A percentile compares a stretch with the other conserved stretches of the same genome.
Conservation (phyloP, 2,329 filamentous ascomycete species). For the Septoria linicola region DNA sequence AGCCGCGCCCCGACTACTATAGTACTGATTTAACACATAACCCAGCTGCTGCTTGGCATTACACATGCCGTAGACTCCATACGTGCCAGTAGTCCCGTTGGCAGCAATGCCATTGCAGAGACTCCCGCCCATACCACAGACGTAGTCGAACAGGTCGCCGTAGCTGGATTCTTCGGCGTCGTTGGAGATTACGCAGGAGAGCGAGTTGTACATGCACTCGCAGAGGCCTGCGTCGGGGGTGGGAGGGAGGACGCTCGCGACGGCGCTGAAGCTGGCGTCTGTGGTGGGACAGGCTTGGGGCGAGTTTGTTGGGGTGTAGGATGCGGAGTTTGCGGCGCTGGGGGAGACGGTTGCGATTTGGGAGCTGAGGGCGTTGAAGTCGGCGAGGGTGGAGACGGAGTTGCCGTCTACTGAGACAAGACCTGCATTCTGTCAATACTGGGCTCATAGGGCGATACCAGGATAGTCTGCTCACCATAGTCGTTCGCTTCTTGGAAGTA, state of each 20-base stretch:
- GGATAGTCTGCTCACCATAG: conserved; percentile 53
- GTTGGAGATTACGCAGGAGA: conserved; percentile 66
- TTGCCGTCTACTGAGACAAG: conserved; percentile 63
- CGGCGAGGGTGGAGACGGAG: conserved; percentile 64
- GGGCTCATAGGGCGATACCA: no score
- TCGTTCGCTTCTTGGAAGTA: conserved; percentile 90
- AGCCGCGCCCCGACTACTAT: conserved; percentile 53
- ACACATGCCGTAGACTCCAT: conserved; percentile 78
- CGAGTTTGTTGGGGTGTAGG: conserved; percentile 71
- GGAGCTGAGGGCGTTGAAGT: conserved; percentile 71
- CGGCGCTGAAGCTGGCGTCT: conserved; percentile 65
- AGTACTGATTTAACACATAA: conserved; percentile 73
- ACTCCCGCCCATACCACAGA: conserved; percentile 61
- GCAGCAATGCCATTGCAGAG: conserved; percentile 67
- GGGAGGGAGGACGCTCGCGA: conserved; percentile 69
- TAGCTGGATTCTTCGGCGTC: conserved; percentile 59
- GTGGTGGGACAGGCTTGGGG: conserved; percentile 68
- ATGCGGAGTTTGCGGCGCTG: conserved; percentile 60
- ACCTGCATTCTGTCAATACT: conserved; percentile 45
- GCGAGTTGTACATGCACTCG: conserved; percentile 74
- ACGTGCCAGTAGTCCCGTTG: conserved; percentile 67
- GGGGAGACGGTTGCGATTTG: conserved; percentile 69
- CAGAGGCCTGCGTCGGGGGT: conserved; percentile 76
- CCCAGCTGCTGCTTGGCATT: conserved; percentile 66
- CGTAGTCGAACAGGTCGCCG: conserved; percentile 67